Evolutionary conservation across 1,284 basidiomycete genomes (phyloP).

Genomic region (Microbotryum scabiosae): DNA sequence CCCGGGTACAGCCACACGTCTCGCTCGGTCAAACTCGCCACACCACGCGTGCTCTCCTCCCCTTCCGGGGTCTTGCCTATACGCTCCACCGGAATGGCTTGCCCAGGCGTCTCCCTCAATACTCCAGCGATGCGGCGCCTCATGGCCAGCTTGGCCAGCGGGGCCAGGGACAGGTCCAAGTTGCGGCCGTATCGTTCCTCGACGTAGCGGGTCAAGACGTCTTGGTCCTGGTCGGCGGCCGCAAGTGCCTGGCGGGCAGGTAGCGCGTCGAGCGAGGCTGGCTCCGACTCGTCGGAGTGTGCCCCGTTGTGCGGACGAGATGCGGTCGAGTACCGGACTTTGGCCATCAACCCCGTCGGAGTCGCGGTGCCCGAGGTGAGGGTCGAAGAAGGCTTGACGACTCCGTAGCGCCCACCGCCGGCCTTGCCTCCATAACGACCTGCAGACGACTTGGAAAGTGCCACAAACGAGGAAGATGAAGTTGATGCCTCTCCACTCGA

Average conservation of each 20-base stretch:
- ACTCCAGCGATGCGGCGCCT: constrained; percentile 83
- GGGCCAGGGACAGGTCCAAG: constrained; percentile 63
- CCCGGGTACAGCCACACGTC: constrained; percentile 82
- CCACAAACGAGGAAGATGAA: too few species aligned
- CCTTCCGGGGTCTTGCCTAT: constrained; percentile 50
- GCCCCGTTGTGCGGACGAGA: constrained; percentile 2
- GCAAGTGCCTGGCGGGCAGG: not conserved
- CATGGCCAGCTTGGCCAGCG: constrained; percentile 74
- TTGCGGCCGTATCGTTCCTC: constrained; percentile 96
- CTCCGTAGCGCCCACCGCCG: constrained; percentile 12
- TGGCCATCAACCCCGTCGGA: not conserved
- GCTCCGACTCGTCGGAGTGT: constrained; percentile 17
- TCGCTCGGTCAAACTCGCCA: constrained; percentile 56
- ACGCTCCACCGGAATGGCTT: constrained; percentile 25
- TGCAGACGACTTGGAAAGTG: not conserved
- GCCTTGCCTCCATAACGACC: constrained; percentile 13
- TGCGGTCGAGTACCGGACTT: constrained; percentile 18
- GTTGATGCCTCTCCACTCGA: not conserved
- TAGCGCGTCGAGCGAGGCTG: constrained; percentile 15
- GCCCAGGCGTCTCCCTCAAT: constrained; percentile 41
- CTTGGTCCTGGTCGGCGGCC: constrained; percentile 39
- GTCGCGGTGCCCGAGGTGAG: not conserved
- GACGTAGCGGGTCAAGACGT: constrained; percentile 52
- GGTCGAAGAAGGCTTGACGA: constrained; percentile 3
- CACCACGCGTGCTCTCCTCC: constrained; percentile 37